These are phyloP conservation scores for Amylostereum chailletii DNA, from an alignment of 1,284 basidiomycete species.

Conservation along the genomic window DNA sequence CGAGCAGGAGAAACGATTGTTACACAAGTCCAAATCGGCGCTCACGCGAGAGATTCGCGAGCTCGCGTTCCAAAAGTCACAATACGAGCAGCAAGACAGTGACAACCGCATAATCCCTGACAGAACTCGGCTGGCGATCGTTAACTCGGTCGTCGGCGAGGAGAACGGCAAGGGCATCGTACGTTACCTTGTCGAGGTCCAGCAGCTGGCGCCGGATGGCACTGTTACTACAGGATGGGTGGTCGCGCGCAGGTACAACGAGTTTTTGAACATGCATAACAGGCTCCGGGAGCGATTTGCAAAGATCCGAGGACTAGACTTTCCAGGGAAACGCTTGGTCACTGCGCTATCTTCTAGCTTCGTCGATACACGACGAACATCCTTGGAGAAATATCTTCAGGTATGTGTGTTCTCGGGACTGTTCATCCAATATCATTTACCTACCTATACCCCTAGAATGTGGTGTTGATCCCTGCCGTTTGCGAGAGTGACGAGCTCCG, in stretches of 20 bases:
- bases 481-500: conserved; percentile 82
- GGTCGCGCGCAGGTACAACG: conserved; percentile 86
- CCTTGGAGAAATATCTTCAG: conserved; percentile 86
- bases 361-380: conserved; percentile 71
- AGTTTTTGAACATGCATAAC: conserved; percentile 86
- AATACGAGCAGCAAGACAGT: conserved; percentile 86
- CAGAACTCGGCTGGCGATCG: conserved; percentile 71
- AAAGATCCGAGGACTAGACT: conserved; percentile 65
- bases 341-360: conserved; percentile 74
- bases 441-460: conserved; percentile 35
- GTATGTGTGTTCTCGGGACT: conserved; percentile 30
- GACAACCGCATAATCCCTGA: conserved; percentile 78
- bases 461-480: conserved; percentile 66
- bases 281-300: conserved; percentile 70
- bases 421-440: conserved; percentile 2
- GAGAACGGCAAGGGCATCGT: conserved; percentile 86
- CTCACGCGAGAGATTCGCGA: conserved; percentile 80
- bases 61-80: conserved; percentile 80
- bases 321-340: conserved; percentile 88
- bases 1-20: conserved; percentile 73
- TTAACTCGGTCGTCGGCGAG: conserved; percentile 68
- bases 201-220: conserved; percentile 74
- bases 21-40: conserved; percentile 74
- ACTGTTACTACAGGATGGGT: conserved; percentile 82
- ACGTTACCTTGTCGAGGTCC: conserved; percentile 87